Evolutionary conservation across 768 basidiomycete species (phyloP), one percentile per base, ranked within the genome.

Genomic region (Lactarius trivialis): DNA sequence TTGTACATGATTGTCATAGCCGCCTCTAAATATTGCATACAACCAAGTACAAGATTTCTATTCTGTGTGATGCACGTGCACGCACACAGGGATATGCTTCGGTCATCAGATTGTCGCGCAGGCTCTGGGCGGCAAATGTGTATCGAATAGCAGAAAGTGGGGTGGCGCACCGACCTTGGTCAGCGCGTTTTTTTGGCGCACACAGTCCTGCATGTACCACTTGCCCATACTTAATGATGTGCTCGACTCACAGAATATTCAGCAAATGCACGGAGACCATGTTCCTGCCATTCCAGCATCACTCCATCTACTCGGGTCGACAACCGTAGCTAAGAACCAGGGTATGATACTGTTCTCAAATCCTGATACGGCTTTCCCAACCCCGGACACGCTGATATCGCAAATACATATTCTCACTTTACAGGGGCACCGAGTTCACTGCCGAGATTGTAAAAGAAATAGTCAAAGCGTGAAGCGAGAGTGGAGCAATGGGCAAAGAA

Each of bases 241-340:
- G 36, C 30, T 61, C 19, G 39, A 57, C 36, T 24, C 26, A 58
- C 72, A 92, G 90, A 82, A 81, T 55, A 79, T 94, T 60, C 85
- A 93, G 73, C 80, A 93, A 75, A 87, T 93, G 88, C 95, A 97
- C 74, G 80, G 84, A 45, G 95, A 97, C 74, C 88, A 93, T 72
- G 89, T 96, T 54, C 88, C 91, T 1, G 62, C 70, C 0, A 68
- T 80, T 4, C 82, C 88, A 0, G 70, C 70, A 4, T 66, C 67
- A 7, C 79, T 88, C 68, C 76, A 84, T 49, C 76, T 88, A 11
- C 81, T 97, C 48, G 89, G 83, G 1, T 85, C 81, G 26, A 85
- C 89, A 0, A 55, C 70, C n/a, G 43, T 80, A 3, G 78, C 83
- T 6, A 71, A 72, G 4, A 83, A 86, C 63, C 93, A 96, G 61